Conservation (phyloP, 768 basidiomycete genomes). For the Phanerodontia chrysosporium region DNA sequence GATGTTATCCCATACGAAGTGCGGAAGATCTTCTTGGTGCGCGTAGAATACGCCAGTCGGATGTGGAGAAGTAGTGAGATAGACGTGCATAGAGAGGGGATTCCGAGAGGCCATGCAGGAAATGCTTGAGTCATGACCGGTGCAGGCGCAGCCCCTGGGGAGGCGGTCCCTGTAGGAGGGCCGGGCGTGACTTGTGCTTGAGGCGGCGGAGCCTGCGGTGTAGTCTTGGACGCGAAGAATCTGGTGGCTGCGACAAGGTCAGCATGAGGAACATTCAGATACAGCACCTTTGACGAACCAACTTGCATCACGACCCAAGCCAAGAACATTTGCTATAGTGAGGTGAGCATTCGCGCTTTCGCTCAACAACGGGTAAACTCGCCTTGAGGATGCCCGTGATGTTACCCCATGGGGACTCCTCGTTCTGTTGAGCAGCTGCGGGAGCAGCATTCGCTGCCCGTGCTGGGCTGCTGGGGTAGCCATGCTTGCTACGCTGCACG, state of each 20-base stretch:
- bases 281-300: too few relatives aligned
- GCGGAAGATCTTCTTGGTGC: constrained; percentile 52
- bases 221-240: constrained; percentile 35
- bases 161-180: constrained; percentile 1
- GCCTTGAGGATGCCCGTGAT: constrained; percentile 42
- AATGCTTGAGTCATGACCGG: constrained; percentile 39
- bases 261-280: too few relatives aligned
- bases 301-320: constrained; percentile 65
- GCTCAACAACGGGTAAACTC: constrained; percentile 8
- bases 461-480: constrained; percentile 17
- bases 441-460: constrained; percentile 15
- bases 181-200: constrained; percentile 16
- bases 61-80: constrained; percentile 62
- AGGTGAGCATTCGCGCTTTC: not conserved
- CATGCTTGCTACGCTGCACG: constrained; percentile 13
- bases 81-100: constrained; percentile 68
- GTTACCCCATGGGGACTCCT: constrained; percentile 33
- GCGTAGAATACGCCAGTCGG: constrained; percentile 50
- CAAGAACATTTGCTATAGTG: constrained; percentile 59
- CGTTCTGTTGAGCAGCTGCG: constrained; percentile 23
- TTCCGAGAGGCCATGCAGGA: constrained; percentile 58
- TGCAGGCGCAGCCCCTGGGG: too few relatives aligned
- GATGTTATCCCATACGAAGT: constrained; percentile 74
- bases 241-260: constrained; percentile 37
- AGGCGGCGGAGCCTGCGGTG: constrained; percentile 29